Conservation (phyloP, 768 basidiomycete species). For the Tricholoma bakamatsutake region DNA sequence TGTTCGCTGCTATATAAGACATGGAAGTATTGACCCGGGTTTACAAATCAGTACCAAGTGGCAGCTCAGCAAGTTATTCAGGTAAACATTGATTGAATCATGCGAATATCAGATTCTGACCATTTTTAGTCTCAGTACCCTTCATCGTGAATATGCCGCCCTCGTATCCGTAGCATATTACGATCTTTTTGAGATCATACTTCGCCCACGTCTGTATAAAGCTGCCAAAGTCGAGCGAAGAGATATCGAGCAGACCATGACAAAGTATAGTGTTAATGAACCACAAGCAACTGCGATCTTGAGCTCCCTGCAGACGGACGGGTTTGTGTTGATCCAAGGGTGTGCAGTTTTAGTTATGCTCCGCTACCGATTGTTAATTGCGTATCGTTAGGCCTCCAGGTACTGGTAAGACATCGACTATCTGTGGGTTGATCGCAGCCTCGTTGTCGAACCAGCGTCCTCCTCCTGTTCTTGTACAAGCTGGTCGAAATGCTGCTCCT, state of each 20-base stretch:
- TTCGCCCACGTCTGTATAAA: slow-evolving; percentile 57
- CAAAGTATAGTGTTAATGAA: slow-evolving; percentile 73
- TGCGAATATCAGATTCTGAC: not conserved
- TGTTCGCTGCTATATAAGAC: slow-evolving; percentile 47
- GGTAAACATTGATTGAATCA: slow-evolving; percentile 39
- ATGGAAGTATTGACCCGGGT: slow-evolving; percentile 42
- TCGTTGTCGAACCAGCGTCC: slow-evolving; percentile 66
- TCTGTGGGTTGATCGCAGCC: slow-evolving; percentile 86
- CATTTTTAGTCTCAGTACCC: slow-evolving; percentile 69
- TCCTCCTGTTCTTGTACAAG: slow-evolving; percentile 43
- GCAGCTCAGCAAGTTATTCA: slow-evolving; percentile 74
- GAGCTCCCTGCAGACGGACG: slow-evolving; percentile 60
- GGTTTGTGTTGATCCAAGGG: slow-evolving; percentile 96
- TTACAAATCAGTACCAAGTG: slow-evolving; percentile 63
- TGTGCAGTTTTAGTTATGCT: slow-evolving; percentile 22
- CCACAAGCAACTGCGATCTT: slow-evolving; percentile 91
- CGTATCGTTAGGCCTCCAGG: slow-evolving; percentile 73
- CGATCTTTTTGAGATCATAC: slow-evolving; percentile 64
- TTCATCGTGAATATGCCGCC: slow-evolving; percentile 89
- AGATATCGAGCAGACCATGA: slow-evolving; percentile 65
- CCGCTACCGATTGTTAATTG: not conserved
- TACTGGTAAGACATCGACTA: slow-evolving; percentile 98
- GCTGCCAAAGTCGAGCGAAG: slow-evolving; percentile 36
- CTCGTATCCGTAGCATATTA: slow-evolving; percentile 79
- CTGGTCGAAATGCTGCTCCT: slow-evolving; percentile 32